phyloP scores from a whole-genome alignment of 2,329 filamentous ascomycete genomes.

The Penicillium hordei region DNA sequence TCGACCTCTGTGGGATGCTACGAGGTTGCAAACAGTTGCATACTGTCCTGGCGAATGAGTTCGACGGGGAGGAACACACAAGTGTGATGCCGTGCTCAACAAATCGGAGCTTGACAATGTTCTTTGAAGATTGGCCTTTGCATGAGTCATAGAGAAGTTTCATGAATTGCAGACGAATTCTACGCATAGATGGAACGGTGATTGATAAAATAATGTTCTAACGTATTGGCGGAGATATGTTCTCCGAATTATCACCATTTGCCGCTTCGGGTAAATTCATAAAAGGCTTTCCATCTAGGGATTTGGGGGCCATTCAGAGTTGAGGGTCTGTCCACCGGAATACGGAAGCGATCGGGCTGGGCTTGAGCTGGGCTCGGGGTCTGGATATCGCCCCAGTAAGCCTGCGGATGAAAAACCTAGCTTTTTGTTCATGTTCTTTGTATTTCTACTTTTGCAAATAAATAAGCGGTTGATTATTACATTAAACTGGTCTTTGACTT shows the following conservation, averaged over 20 bases:
- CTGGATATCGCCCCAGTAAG: not conserved
- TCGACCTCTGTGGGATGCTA: conserved; percentile 19
- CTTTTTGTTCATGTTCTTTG: not conserved
- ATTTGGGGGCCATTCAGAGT: too few relatives aligned
- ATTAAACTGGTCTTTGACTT: not conserved
- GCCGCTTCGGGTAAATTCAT: too few relatives aligned
- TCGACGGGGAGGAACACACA: conserved; percentile 34
- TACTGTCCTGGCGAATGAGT: conserved; percentile 20
- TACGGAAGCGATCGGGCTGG: too few relatives aligned
- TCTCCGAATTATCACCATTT: not conserved
- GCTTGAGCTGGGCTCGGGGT: too few relatives aligned
- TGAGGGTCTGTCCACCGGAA: too few relatives aligned
- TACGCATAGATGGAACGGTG: not conserved
- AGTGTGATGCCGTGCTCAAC: conserved; percentile 28
- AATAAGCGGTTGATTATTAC: too few relatives aligned
- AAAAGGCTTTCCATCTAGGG: too few relatives aligned
- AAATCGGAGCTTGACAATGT: conserved; percentile 26
- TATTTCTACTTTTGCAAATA: not conserved
- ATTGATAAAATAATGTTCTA: not conserved
- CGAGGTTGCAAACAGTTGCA: conserved; percentile 14
- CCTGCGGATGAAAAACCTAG: not conserved
- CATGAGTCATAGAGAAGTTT: not conserved
- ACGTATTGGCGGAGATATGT: not conserved
- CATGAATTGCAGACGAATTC: not conserved
- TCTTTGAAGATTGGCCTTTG: not conserved